These are phyloP conservation scores for Lentinula sp. DNA, from an alignment of 768 basidiomycete genomes.

Conservation along the genomic window DNA sequence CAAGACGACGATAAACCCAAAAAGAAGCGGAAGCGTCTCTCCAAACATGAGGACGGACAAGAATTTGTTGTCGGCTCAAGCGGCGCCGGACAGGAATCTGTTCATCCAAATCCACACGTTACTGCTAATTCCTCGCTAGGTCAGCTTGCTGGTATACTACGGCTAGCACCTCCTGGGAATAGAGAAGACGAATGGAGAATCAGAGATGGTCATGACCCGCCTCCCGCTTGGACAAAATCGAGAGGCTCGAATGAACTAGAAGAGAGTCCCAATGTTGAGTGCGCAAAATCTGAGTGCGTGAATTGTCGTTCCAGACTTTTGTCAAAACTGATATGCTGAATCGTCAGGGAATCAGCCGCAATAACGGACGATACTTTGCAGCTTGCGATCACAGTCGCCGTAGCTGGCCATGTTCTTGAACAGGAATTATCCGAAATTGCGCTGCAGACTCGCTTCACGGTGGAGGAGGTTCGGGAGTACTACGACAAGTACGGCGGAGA, in stretches of 20 bases:
- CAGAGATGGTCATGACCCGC: slow-evolving; percentile 53
- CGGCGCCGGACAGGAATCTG: not conserved
- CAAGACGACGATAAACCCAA: slow-evolving; percentile 66
- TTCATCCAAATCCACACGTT: not conserved
- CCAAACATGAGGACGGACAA: slow-evolving; percentile 15
- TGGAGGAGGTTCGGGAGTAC: slow-evolving; percentile 73
- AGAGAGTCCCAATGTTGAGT: slow-evolving; percentile 28
- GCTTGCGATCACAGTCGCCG: slow-evolving; percentile 4
- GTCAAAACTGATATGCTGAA: not conserved
- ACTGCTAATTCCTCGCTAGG: not conserved
- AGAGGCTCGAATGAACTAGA: slow-evolving; percentile 34
- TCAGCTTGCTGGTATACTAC: slow-evolving; percentile 1
- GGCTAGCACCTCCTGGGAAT: slow-evolving; percentile 32
- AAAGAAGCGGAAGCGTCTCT: slow-evolving; percentile 45
- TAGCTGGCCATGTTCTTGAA: slow-evolving; percentile 51
- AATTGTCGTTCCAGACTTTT: not conserved
- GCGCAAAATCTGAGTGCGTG: slow-evolving; percentile 34
- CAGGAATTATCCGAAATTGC: slow-evolving; percentile 63
- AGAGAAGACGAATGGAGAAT: slow-evolving; percentile 65
- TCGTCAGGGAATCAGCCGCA: not conserved
- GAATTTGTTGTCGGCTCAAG: slow-evolving; percentile 4
- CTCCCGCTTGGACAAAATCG: slow-evolving; percentile 67
- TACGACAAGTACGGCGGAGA: slow-evolving; percentile 65
- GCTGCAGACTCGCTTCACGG: slow-evolving; percentile 60
- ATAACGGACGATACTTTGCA: slow-evolving; percentile 1